Evolutionary conservation across 2,329 filamentous ascomycete species (phyloP), one percentile per base, ranked within the genome.

Genomic region (Alternaria sp.): DNA sequence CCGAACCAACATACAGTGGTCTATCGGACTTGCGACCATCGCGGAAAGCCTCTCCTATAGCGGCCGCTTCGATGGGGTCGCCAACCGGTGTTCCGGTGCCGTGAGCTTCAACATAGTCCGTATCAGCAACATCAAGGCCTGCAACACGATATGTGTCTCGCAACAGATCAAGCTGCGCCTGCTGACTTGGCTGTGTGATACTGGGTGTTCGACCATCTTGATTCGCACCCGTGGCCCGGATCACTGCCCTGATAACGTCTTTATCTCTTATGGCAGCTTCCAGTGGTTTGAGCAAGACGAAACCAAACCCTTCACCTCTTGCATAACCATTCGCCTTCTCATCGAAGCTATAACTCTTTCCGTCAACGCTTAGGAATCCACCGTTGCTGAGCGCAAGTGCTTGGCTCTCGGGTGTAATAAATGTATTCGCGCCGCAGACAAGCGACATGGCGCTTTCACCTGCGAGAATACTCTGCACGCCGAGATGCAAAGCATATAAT

Each of bases 301-400:
- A 66, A 81, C 86, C 24, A 85, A 79, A 1, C 0, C 87, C 88
- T 64, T 90, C 88, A 0, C 87, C 88, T 28, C 88, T 81, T 0
- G 84, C 87, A 67, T 89, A 91, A 0, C 88, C 88, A 59, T 86
- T 85, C 24, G 86, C 88, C 18, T 46, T 42, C 16, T 16, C 43
- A 28, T 56, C 52, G 18, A 57, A 59, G 30, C 42, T 48, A 18
- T 48, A 58, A 20, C 41, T 42, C 20, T 43, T 43, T 16, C 56
- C 49, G 18, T 58, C 42, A 24, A 44, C 32, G 20, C 55, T 57
- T 7, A 57, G n/a, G 5, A 47, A 58, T 0, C 56, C 39, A 1
- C 42, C 56, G 3, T 54, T 59, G n/a, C 43, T 54, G 43, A 49
- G 57, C 5, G 44, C 44, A 30, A 59, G 56, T 9, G 56, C 56